Conservation (phyloP, 768 basidiomycete species). For the Mycena metata region DNA sequence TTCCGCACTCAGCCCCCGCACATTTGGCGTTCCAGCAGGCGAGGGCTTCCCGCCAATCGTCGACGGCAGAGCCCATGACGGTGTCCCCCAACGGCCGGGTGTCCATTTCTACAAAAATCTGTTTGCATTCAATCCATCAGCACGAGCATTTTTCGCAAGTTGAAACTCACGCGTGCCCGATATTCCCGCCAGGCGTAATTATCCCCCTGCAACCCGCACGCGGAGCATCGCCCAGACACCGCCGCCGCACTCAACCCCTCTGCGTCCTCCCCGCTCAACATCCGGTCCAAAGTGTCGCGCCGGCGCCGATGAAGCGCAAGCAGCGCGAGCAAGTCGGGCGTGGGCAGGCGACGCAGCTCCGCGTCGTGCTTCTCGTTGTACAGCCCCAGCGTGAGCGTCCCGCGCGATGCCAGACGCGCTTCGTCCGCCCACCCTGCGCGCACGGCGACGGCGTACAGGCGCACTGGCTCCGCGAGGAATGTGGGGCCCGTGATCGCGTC, state of each 20-base stretch:
- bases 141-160: not conserved
- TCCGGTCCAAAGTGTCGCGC: conserved; percentile 28
- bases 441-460: conserved; percentile 26
- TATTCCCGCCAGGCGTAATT: conserved; percentile 30
- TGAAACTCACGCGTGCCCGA: conserved; percentile 32
- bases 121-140: not conserved
- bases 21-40: conserved; percentile 58
- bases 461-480: conserved; percentile 29
- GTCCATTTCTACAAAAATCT: conserved; percentile 59
- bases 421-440: conserved; percentile 35
- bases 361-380: conserved; percentile 19
- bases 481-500: conserved; percentile 16
- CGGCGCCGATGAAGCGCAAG: conserved; percentile 32
- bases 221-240: conserved; percentile 21
- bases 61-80: conserved; percentile 51
- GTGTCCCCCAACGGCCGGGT: conserved; percentile 59
- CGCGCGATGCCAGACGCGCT: conserved; percentile 21
- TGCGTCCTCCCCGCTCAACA: conserved; percentile 21
- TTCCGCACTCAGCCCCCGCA: conserved; percentile 11
- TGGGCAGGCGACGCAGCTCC: conserved; percentile 19
- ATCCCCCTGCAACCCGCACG: conserved; percentile 17
- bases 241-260: not conserved
- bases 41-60: conserved; percentile 59
- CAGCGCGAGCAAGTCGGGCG: conserved; percentile 21
- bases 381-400: conserved; percentile 28